phyloP scores from a whole-genome alignment of 306 rosid species.

The Gynostemma pentaphyllum region DNA sequence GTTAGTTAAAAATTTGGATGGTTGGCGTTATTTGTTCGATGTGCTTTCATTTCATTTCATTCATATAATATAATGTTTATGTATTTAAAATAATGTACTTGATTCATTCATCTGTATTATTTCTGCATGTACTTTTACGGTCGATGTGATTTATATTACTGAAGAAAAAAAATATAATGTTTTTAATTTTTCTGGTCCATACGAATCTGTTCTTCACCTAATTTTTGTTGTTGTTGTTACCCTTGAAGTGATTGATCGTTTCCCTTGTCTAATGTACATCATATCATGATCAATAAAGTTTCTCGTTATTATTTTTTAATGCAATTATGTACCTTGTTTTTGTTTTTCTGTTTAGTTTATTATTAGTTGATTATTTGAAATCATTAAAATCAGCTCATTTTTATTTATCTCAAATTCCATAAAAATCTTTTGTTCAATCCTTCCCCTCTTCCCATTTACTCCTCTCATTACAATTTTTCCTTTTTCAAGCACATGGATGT shows the following conservation, averaged over 20 bases:
- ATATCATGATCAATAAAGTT: constrained; percentile 3
- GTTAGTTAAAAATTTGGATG: constrained; percentile 16
- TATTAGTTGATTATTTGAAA: neutral
- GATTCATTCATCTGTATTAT: neutral
- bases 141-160: neutral
- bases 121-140: neutral
- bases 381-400: neutral
- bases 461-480: too few species aligned
- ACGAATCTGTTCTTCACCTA: neutral
- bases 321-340: constrained; percentile 3
- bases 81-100: neutral
- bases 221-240: neutral
- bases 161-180: neutral
- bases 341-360: neutral
- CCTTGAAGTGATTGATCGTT: constrained; percentile 9
- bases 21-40: constrained; percentile 8
- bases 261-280: constrained; percentile 9
- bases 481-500: neutral
- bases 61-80: neutral
- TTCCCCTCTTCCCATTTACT: neutral
- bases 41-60: neutral
- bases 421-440: neutral
- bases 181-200: constrained; percentile 19
- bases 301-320: neutral
- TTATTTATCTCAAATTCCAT: neutral